Percentiles rank a stretch among this genome's conserved stretches.
Evolutionary conservation across 2,329 filamentous ascomycete species (phyloP).

Genomic region (Xylariaceae sp.): DNA sequence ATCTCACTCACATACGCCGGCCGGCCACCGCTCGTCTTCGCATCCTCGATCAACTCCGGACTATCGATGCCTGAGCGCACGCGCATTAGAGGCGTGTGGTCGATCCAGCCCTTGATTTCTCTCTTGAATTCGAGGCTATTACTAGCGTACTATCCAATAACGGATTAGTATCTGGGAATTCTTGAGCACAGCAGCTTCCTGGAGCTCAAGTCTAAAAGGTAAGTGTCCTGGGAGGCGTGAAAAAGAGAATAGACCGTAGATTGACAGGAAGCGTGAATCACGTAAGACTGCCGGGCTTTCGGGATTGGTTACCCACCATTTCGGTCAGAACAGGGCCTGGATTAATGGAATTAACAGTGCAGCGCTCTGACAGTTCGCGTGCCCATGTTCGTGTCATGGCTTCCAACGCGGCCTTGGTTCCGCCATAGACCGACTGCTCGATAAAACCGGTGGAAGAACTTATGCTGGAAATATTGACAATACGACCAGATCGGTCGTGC

Average conservation of each 20-base stretch:
- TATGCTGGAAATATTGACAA: slow-evolving; percentile 54
- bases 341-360: slow-evolving; percentile 56
- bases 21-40: slow-evolving; percentile 51
- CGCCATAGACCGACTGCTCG: slow-evolving; percentile 54
- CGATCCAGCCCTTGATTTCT: slow-evolving; percentile 41
- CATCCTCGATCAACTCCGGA: slow-evolving; percentile 57
- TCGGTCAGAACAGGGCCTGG: slow-evolving; percentile 49
- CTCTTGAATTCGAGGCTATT: slow-evolving; percentile 42
- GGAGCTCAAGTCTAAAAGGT: not conserved
- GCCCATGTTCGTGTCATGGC: slow-evolving; percentile 58
- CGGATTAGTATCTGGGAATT: slow-evolving; percentile 33
- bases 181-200: not conserved
- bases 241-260: not conserved
- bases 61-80: slow-evolving; percentile 59
- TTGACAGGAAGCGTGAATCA: not conserved
- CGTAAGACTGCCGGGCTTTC: not conserved
- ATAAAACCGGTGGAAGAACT: slow-evolving; percentile 51
- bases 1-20: slow-evolving; percentile 66
- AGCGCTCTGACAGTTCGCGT: slow-evolving; percentile 49
- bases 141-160: slow-evolving; percentile 40
- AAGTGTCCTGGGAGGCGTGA: not conserved
- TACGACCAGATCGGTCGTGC: slow-evolving; percentile 56
- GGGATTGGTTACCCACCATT: slow-evolving; percentile 18
- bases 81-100: slow-evolving; percentile 57
- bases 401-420: slow-evolving; percentile 55